Evolutionary conservation across 2,329 filamentous ascomycete genomes (phyloP).

Genomic region (Aspergillus japonicus): DNA sequence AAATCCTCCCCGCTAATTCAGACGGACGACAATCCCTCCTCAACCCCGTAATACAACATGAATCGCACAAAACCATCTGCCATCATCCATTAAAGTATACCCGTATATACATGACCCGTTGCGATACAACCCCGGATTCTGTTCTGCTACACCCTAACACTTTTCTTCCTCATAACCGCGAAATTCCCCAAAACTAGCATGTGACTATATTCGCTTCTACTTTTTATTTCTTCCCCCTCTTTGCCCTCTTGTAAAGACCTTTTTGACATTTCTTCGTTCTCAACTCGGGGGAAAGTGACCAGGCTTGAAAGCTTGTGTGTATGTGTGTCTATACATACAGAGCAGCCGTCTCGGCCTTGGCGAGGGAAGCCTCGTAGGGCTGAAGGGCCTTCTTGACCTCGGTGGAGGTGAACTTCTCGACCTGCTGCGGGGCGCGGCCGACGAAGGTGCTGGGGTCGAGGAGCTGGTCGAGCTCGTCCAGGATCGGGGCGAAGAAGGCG

Average conservation of each 20-base stretch:
- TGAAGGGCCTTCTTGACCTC: constrained; percentile 50
- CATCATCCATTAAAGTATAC: not conserved
- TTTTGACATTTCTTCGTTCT: too few relatives aligned
- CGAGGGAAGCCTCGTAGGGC: constrained; percentile 45
- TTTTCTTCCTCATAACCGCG: too few relatives aligned
- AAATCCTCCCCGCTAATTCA: too few relatives aligned
- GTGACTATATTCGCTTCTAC: too few relatives aligned
- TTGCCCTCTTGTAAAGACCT: too few relatives aligned
- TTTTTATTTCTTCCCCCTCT: too few relatives aligned
- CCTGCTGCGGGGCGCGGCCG: constrained; percentile 55
- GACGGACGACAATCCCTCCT: too few relatives aligned
- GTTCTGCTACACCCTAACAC: not conserved
- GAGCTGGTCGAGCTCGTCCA: constrained; percentile 66
- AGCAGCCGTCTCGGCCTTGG: constrained; percentile 38
- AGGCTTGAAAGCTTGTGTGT: too few relatives aligned
- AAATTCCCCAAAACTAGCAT: too few relatives aligned
- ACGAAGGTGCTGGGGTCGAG: constrained; percentile 63
- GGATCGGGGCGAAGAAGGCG: constrained; percentile 71
- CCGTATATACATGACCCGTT: not conserved
- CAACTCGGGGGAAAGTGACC: too few relatives aligned
- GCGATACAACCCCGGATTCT: not conserved
- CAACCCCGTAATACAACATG: not conserved
- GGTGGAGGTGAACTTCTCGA: constrained; percentile 52
- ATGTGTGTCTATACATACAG: constrained; percentile 37
- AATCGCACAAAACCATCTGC: not conserved